Evolutionary conservation across 2,329 filamentous ascomycete genomes (phyloP), one percentile per base, ranked within the genome.

Genomic region (Lecanicillium sp.): DNA sequence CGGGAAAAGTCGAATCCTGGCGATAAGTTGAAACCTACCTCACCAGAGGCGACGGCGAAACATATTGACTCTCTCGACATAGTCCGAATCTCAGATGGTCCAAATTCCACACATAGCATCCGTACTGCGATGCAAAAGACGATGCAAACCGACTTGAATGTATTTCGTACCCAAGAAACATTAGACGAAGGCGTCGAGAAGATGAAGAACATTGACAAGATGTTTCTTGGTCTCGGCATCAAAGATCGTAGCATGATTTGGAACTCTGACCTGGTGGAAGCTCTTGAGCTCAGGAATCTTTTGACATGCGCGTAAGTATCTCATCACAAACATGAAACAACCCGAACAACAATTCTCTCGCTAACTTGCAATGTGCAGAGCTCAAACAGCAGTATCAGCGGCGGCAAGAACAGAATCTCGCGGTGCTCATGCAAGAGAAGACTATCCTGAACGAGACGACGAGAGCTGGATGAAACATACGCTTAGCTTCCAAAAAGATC

Each of bases 181-280:
- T 3, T 38, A 9, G 35, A 33, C 17, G 16, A 33, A 27, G 34
- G 22, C 25, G 35, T 29, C 31, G 25, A 42, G 36, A 33, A 35
- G 29, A 29, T 39, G 25, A 14, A 14, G 22, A 14, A 20, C 11
- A 33, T 18, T 18, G 27, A 34, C 32, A 29, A 27, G 18, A 31
- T 32, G 35, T 30, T 84, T 68, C 66, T 72, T 53, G 73, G 95
- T 57, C 82, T 96, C 51, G 86, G 86, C 57, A 95, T 85, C 69
- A 94, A 95, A 78, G 90, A 96, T 66, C 85, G 90, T 64, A 92
- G 85, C 75, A 95, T 96, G 90, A 95, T 96, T 72, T 96, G 90
- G 90, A 96, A 96, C 79, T 88, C 85, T 17, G 90, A 96, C 58
- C 78, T 96, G 27, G 87, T 95, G 44, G 90, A 96, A 75, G 94